Conservation (phyloP, 495 filamentous ascomycete genomes). For the Letharia columbiana region DNA sequence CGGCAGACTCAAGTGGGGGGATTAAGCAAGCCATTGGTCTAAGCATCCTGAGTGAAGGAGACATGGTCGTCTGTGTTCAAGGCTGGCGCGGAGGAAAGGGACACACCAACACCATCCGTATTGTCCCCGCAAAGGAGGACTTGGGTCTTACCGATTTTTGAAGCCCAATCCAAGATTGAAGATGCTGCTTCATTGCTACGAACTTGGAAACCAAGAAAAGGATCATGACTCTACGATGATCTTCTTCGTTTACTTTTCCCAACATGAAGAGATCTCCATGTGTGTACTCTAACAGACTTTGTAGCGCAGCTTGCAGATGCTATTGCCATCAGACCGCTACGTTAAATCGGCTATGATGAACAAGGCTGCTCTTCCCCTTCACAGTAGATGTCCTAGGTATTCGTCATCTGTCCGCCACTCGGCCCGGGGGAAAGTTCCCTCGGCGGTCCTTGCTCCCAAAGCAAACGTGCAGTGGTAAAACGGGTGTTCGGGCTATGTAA, state of each 20-base stretch:
- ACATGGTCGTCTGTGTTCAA: conserved; percentile 88
- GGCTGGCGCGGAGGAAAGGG: conserved; percentile 97
- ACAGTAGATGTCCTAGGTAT: not conserved
- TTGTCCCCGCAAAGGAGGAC: conserved; percentile 58
- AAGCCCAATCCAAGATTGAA: not conserved
- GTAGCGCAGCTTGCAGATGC: not conserved
- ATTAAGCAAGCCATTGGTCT: conserved; percentile 75
- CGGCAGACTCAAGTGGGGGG: conserved; percentile 91
- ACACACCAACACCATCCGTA: conserved; percentile 89
- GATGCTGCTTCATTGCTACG: not conserved
- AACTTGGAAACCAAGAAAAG: not conserved
- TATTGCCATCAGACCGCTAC: not conserved
- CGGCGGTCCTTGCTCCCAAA: too few species aligned
- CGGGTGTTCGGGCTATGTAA: too few species aligned
- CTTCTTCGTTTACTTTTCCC: too few species aligned
- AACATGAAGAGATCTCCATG: not conserved
- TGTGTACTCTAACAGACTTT: not conserved
- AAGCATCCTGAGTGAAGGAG: conserved; percentile 70
- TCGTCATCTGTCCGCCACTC: too few species aligned
- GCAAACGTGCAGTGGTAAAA: too few species aligned
- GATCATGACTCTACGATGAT: not conserved
- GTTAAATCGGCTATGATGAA: not conserved
- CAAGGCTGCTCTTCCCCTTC: not conserved
- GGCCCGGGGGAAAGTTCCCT: too few species aligned
- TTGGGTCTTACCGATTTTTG: conserved; percentile 37